phyloP scores from a whole-genome alignment of 352 stramenopile genomes.

The Phytophthora tubulina region DNA sequence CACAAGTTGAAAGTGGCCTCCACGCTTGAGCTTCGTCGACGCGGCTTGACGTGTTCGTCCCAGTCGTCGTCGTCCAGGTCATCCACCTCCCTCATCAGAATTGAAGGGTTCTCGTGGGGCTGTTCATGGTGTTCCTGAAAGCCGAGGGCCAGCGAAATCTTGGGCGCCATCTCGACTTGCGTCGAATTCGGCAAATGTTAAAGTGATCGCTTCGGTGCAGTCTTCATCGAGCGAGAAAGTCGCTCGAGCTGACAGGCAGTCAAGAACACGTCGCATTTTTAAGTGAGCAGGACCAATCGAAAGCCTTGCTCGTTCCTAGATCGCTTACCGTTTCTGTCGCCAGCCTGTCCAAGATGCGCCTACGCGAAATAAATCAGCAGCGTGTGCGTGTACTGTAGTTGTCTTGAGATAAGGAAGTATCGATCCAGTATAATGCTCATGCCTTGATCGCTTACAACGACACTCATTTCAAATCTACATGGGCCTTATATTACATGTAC shows the following conservation, averaged over 20 bases:
- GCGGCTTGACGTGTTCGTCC: slow-evolving; percentile 10
- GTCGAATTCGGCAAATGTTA: slow-evolving; percentile 1
- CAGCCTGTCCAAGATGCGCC: slow-evolving; percentile 12
- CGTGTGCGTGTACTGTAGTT: too few species aligned
- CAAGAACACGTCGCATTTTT: slow-evolving; percentile 19
- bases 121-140: slow-evolving; percentile 24
- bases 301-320: slow-evolving; percentile 6
- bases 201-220: slow-evolving; percentile 5
- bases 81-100: slow-evolving; percentile 16
- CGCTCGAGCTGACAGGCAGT: slow-evolving; percentile 1
- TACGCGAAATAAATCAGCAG: slow-evolving; percentile 28
- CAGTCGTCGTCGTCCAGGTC: slow-evolving; percentile 28
- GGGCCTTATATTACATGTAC: too few species aligned
- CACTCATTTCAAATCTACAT: too few species aligned
- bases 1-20: slow-evolving; percentile 17
- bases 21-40: slow-evolving; percentile 21
- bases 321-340: slow-evolving; percentile 28
- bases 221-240: too few species aligned
- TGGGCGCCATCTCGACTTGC: slow-evolving; percentile 3
- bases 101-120: slow-evolving; percentile 20
- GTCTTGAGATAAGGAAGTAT: too few species aligned
- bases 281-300: slow-evolving; percentile 26
- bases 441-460: too few species aligned
- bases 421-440: too few species aligned
- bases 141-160: slow-evolving; percentile 14